Conservation (phyloP, 805 yeast species). For the Wickerhamiella cacticola region DNA sequence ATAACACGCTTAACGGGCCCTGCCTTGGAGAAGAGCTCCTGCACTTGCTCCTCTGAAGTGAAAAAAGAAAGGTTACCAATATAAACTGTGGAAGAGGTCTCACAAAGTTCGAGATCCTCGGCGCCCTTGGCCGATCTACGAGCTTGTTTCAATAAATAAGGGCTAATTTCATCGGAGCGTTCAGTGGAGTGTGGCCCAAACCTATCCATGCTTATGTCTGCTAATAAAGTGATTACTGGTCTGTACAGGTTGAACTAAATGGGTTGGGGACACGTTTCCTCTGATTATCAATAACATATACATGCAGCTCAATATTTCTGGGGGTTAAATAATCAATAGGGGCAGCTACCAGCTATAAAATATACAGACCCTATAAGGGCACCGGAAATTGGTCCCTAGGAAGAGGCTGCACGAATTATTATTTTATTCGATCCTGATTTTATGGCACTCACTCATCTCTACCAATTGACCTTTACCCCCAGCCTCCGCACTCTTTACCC, state of each 20-base stretch:
- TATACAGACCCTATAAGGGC: too few species aligned
- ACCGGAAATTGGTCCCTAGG: too few species aligned
- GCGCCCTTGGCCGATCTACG: constrained; percentile 27
- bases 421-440: background rate
- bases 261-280: too few species aligned
- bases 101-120: constrained; percentile 52
- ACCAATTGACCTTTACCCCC: background rate
- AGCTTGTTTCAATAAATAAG: constrained; percentile 28
- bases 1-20: constrained; percentile 70
- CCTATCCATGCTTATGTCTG: constrained; percentile 7
- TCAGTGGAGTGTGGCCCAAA: constrained; percentile 29
- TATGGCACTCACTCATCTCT: background rate
- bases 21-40: constrained; percentile 64
- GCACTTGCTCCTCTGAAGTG: constrained; percentile 90
- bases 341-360: too few species aligned
- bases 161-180: constrained; percentile 29
- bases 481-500: background rate
- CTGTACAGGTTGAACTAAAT: too few species aligned
- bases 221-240: background rate
- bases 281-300: too few species aligned
- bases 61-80: constrained; percentile 84
- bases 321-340: too few species aligned
- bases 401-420: too few species aligned
- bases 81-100: constrained; percentile 64
- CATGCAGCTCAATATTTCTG: too few species aligned